Evolutionary conservation across 495 filamentous ascomycete genomes (phyloP).

Genomic region (Aspergillus coremiiformis): DNA sequence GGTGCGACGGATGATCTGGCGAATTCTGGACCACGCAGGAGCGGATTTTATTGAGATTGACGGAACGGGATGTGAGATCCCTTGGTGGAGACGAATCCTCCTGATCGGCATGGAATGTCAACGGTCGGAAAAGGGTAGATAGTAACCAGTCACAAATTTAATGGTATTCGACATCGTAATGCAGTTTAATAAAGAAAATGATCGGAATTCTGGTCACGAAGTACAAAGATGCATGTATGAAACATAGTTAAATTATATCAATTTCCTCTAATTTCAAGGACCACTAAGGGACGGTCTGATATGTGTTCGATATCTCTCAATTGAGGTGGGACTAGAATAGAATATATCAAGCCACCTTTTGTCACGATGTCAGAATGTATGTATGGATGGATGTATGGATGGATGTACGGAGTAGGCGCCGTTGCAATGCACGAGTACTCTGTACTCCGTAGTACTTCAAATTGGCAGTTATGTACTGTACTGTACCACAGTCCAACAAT

Average conservation of each 20-base stretch:
- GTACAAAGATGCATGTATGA: too few relatives aligned
- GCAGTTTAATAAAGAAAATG: constrained; percentile 1
- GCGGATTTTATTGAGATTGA: constrained; percentile 39
- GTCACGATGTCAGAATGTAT: constrained; percentile 1
- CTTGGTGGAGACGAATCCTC: constrained; percentile 7
- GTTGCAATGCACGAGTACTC: background rate
- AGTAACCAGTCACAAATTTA: background rate
- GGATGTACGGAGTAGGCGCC: too few relatives aligned
- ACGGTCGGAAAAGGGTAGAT: background rate
- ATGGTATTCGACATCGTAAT: too few relatives aligned
- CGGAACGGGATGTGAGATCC: constrained; percentile 1
- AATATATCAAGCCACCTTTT: background rate
- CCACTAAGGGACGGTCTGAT: too few relatives aligned
- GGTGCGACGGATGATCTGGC: constrained; percentile 57
- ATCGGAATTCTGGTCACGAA: background rate
- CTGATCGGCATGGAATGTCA: background rate
- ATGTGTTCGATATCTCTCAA: too few relatives aligned
- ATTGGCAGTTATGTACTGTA: background rate
- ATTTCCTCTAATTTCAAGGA: too few relatives aligned
- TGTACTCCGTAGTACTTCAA: too few relatives aligned
- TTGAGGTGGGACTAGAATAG: too few relatives aligned
- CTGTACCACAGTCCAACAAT: background rate
- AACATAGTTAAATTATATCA: too few relatives aligned
- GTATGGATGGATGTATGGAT: too few relatives aligned
- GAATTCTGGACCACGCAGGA: constrained; percentile 52